phyloP scores from a whole-genome alignment of 306 rosid genomes.

The Inga oerstediana region DNA sequence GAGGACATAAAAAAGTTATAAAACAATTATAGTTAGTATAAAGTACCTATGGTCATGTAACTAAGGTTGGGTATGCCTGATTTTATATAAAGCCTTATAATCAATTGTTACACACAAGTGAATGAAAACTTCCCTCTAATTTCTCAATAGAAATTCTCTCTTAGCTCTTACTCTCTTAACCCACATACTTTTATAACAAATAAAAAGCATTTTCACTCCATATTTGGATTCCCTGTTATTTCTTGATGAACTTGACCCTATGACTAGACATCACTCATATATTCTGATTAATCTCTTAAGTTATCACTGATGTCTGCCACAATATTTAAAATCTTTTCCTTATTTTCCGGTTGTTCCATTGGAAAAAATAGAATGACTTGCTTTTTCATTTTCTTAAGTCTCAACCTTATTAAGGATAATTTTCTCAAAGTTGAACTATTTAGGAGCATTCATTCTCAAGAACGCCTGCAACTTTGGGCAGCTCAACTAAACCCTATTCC shows the following conservation, averaged over 20 bases:
- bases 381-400: slow-evolving; percentile 38
- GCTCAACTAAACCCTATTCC: background rate
- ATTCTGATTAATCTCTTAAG: slow-evolving; percentile 24
- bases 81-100: too few species aligned
- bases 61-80: too few species aligned
- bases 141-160: too few species aligned
- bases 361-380: background rate
- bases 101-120: too few species aligned
- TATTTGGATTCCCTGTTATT: background rate
- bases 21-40: too few species aligned
- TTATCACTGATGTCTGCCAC: slow-evolving; percentile 15
- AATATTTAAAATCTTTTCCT: slow-evolving; percentile 20
- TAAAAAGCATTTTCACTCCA: background rate
- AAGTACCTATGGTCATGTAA: too few species aligned
- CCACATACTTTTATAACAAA: too few species aligned
- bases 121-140: too few species aligned
- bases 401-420: background rate
- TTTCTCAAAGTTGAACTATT: slow-evolving; percentile 41
- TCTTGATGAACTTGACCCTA: slow-evolving; percentile 34
- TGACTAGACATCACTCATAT: slow-evolving; percentile 27
- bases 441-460: background rate
- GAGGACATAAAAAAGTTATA: too few species aligned
- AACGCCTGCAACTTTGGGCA: background rate
- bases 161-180: too few species aligned
- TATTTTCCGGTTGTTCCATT: slow-evolving; percentile 28